Evolutionary conservation across 2,329 filamentous ascomycete genomes (phyloP), one percentile per base, ranked within the genome.

Genomic region (Bipolaris sorokiniana): DNA sequence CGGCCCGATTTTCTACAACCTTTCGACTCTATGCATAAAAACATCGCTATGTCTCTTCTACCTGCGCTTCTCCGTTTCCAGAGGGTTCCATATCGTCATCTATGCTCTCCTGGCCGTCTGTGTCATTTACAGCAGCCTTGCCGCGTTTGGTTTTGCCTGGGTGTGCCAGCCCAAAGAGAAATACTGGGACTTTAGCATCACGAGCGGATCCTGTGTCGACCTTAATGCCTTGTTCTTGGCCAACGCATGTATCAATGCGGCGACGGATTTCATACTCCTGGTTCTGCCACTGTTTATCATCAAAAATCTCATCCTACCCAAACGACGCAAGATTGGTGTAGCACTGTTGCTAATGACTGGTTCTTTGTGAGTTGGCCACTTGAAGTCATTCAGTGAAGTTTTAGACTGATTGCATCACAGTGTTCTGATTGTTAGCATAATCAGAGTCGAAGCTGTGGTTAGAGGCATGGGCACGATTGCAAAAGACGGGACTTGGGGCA

Each of bases 261-360:
- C 38, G 5, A 59, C 60, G 1, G 62, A 63, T 38, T 45, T 63
- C 7, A 46, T 47, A 3, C 37, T 71, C 0, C 41, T 71, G 3
- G 48, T 64, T 5, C 18, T 70, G 6, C 68, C 66, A 3, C 13
- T 65, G 1, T 61, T 62, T 31, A 64, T 67, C 15, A 58, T 71
- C 6, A 56, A 56, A n/a, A 58, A 61, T 9, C 41, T 70, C 11
- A 57, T 62, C 11, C 61, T 70, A 5, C 60, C 58, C 2, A 10
- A 36, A 7, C 44, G 48, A 2, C 44, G 58, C 11, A 71, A 69
- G 33, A 18, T 66, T n/a, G 55, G 59, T 3, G 58, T 67, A 7
- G 61, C 48, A 20, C 15, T 58, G 15, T 48, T 65, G 3, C 52
- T 65, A 15, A 62, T 62, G 58, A 60, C 58, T 18, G 63, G 61